These are phyloP conservation scores for Suhomyces maxii DNA, from an alignment of 1,139 yeast species.

Conservation along the genomic window DNA sequence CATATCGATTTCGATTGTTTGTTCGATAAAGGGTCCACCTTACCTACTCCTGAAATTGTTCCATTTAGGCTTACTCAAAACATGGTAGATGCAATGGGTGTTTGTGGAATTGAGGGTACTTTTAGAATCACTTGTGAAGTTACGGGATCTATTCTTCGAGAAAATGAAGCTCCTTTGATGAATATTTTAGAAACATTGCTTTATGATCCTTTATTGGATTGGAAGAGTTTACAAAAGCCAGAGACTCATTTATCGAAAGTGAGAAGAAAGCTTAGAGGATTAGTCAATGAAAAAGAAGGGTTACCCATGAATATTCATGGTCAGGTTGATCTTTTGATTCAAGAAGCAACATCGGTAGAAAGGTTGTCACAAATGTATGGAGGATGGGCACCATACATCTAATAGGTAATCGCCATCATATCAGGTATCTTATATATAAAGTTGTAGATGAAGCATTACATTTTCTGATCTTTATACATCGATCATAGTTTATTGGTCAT, in stretches of 20 bases:
- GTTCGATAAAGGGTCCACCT: slow-evolving; percentile 76
- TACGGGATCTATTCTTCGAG: slow-evolving; percentile 69
- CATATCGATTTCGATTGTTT: slow-evolving; percentile 98
- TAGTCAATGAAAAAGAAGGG: slow-evolving; percentile 74
- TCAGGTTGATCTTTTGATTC: slow-evolving; percentile 86
- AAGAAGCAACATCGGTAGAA: slow-evolving; percentile 74
- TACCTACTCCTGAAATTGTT: slow-evolving; percentile 85
- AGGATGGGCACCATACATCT: slow-evolving; percentile 84
- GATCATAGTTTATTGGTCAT: no score
- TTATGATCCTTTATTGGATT: slow-evolving; percentile 86
- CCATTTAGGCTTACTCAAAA: slow-evolving; percentile 91
- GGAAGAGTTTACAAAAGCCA: slow-evolving; percentile 54
- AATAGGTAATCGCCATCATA: slow-evolving; percentile 1
- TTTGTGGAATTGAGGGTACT: slow-evolving; percentile 86
- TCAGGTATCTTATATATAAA: no score
- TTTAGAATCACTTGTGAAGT: slow-evolving; percentile 87
- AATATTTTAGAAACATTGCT: slow-evolving; percentile 89
- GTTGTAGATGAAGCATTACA: no score
- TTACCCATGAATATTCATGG: slow-evolving; percentile 88
- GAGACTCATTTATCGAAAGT: slow-evolving; percentile 73
- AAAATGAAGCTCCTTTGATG: slow-evolving; percentile 84
- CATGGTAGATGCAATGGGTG: slow-evolving; percentile 89
- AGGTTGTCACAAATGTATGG: slow-evolving; percentile 84
- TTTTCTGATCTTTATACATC: no score
- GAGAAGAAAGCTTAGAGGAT: slow-evolving; percentile 79